A percentile compares a stretch with the other conserved stretches of the same genome.
These are phyloP conservation scores for Flaveria brownii DNA, from an alignment of 129 eudicot genomes.

Conservation along the genomic window DNA sequence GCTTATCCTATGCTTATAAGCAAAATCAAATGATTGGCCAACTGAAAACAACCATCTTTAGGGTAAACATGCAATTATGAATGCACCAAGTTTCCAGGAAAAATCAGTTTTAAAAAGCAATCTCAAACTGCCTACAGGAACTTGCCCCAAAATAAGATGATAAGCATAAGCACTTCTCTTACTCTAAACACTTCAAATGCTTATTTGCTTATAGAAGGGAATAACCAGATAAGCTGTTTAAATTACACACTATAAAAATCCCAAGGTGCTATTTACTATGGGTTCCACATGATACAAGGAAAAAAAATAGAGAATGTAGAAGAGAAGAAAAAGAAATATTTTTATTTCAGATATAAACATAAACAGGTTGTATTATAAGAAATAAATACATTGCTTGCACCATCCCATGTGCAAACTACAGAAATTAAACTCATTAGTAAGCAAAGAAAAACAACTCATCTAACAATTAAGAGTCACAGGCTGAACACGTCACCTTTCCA, in stretches of 20 bases:
- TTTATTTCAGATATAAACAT: neutral
- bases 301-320: neutral
- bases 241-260: neutral
- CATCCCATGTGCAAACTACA: constrained; percentile 5
- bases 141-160: neutral
- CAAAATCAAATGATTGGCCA: neutral
- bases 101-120: too few species aligned
- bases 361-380: neutral
- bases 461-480: neutral
- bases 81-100: neutral
- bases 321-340: neutral
- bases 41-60: too few species aligned
- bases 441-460: neutral
- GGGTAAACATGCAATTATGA: too few species aligned
- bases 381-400: neutral
- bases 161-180: neutral
- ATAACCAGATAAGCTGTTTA: neutral
- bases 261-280: neutral
- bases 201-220: neutral
- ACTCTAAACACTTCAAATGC: neutral
- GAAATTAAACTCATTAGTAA: neutral
- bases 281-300: neutral
- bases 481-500: constrained; percentile 56
- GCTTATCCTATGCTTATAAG: neutral
- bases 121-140: neutral